A percentile compares a stretch with the other conserved stretches of the same genome.
These are phyloP conservation scores for Dryas integrifolia DNA, from an alignment of 331 rosid genomes.

Conservation along the genomic window DNA sequence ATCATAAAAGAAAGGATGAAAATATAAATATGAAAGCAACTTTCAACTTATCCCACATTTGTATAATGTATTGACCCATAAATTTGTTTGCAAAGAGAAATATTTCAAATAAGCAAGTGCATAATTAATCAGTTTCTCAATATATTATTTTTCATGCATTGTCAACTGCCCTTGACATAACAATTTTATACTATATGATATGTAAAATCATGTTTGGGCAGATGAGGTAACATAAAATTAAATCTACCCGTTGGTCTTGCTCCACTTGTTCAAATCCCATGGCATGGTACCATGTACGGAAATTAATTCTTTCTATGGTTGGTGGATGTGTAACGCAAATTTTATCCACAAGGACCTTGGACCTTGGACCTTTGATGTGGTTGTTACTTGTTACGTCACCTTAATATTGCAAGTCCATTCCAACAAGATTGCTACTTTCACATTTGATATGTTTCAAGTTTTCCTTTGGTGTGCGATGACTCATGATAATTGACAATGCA, in stretches of 20 bases:
- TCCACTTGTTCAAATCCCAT: neutral
- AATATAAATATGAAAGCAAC: neutral
- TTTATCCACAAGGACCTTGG: neutral
- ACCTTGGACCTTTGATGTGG: neutral
- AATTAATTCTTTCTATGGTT: neutral
- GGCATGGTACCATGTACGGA: neutral
- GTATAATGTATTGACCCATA: neutral
- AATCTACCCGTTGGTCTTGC: neutral
- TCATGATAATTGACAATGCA: neutral
- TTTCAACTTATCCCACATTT: neutral
- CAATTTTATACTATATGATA: too few species aligned
- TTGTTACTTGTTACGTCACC: conserved; percentile 1
- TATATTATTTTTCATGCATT: too few species aligned
- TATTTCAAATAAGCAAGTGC: too few species aligned
- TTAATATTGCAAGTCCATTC: neutral
- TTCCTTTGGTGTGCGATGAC: neutral
- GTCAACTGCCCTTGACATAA: too few species aligned
- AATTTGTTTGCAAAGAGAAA: neutral
- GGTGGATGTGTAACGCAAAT: neutral
- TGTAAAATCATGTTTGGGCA: too few species aligned
- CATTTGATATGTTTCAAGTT: neutral
- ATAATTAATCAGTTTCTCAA: too few species aligned
- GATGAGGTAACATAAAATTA: neutral
- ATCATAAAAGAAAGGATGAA: neutral
- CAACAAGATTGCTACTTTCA: neutral